Evolutionary conservation across 495 filamentous ascomycete species (phyloP).

Genomic region (Bacidia rubella): DNA sequence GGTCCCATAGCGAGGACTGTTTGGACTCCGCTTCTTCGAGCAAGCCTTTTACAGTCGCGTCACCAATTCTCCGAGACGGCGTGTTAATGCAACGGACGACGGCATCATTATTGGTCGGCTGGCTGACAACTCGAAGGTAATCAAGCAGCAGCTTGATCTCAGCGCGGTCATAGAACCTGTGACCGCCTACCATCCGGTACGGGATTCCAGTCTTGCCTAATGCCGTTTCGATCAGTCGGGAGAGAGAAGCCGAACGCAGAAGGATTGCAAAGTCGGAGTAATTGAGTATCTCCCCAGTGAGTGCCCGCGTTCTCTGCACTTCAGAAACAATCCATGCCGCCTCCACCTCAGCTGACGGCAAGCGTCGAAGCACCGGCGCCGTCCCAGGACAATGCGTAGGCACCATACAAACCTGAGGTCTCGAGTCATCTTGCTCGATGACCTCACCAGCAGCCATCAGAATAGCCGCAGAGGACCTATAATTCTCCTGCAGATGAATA

Average conservation of each 20-base stretch:
- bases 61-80: conserved; percentile 70
- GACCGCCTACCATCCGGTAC: conserved; percentile 90
- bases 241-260: conserved; percentile 70
- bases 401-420: conserved; percentile 64
- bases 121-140: conserved; percentile 75
- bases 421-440: conserved; percentile 77
- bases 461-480: conserved; percentile 86
- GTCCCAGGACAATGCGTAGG: conserved; percentile 73
- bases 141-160: conserved; percentile 86
- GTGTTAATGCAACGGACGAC: conserved; percentile 74
- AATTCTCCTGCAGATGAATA: conserved; percentile 88
- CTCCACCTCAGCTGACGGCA: conserved; percentile 60
- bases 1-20: conserved; percentile 56
- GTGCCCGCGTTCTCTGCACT: conserved; percentile 52
- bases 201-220: conserved; percentile 77
- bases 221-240: conserved; percentile 68
- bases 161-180: conserved; percentile 79
- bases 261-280: conserved; percentile 77
- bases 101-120: conserved; percentile 82
- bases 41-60: conserved; percentile 57
- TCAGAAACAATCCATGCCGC: conserved; percentile 84
- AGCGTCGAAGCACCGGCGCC: conserved; percentile 66
- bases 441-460: conserved; percentile 67
- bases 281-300: conserved; percentile 60
- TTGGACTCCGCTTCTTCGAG: conserved; percentile 58